Percentiles rank a stretch among this genome's conserved stretches.
Conservation (phyloP, 1,284 basidiomycete genomes). For the Mixia osmundae region DNA sequence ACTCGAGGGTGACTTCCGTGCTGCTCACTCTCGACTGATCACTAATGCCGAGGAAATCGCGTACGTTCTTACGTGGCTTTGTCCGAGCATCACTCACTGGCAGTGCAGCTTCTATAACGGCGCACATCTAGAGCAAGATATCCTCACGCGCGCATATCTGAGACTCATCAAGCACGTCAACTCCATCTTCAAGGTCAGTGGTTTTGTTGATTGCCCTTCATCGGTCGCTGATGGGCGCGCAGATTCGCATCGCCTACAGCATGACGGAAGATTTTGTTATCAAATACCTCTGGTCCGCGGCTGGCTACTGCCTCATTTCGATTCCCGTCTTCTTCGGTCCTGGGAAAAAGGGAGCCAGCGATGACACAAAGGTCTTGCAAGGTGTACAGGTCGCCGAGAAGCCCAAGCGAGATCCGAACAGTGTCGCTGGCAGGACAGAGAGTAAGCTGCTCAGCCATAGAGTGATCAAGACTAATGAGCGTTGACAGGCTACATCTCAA, state of each 20-base stretch:
- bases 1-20: conserved; percentile 62
- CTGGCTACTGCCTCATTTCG: conserved; percentile 67
- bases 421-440: conserved; percentile 36
- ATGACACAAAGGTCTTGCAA: no score
- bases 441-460: conserved; percentile 26
- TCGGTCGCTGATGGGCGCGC: background rate
- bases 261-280: conserved; percentile 81
- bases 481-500: conserved; percentile 67
- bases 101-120: conserved; percentile 78
- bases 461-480: conserved; percentile 24
- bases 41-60: conserved; percentile 86
- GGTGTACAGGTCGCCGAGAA: background rate
- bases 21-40: conserved; percentile 65
- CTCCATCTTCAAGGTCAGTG: conserved; percentile 57
- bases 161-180: conserved; percentile 70
- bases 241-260: conserved; percentile 55
- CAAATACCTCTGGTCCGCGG: conserved; percentile 81
- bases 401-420: conserved; percentile 5
- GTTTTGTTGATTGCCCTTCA: background rate
- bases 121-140: conserved; percentile 56
- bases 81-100: no score
- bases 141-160: conserved; percentile 55
- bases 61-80: conserved; percentile 26
- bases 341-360: no score
- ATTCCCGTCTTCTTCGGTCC: conserved; percentile 48